These are phyloP conservation scores for Cryptococcus sp. DNA, from an alignment of 1,284 basidiomycete genomes.

Conservation along the genomic window DNA sequence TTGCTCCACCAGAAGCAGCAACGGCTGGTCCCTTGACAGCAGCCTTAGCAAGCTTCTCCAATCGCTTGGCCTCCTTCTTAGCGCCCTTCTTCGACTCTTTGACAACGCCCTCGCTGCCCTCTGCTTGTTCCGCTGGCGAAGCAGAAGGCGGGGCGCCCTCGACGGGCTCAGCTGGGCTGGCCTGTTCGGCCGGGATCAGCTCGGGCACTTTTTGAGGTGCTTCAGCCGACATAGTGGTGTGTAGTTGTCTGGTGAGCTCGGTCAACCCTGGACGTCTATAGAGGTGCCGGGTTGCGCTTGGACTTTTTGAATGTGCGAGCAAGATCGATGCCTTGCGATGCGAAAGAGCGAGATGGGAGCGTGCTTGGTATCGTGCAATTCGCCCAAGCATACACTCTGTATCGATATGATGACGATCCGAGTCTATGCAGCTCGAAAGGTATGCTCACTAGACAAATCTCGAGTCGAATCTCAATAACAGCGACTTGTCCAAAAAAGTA, in stretches of 20 bases:
- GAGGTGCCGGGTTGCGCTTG: not conserved
- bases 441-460: too few species aligned
- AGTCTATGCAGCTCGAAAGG: too few species aligned
- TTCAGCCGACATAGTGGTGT: conserved; percentile 13
- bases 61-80: conserved; percentile 71
- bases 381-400: too few species aligned
- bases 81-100: conserved; percentile 46
- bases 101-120: conserved; percentile 16
- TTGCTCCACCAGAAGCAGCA: conserved; percentile 53
- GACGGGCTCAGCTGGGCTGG: conserved; percentile 25
- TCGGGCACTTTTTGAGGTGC: conserved; percentile 19
- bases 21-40: conserved; percentile 61
- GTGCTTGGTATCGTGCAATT: too few species aligned
- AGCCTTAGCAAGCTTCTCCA: conserved; percentile 63
- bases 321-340: too few species aligned
- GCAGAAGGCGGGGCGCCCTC: conserved; percentile 10
- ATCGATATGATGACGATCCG: too few species aligned
- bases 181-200: conserved; percentile 35
- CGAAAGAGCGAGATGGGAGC: too few species aligned
- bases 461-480: too few species aligned
- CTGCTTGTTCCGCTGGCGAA: conserved; percentile 16
- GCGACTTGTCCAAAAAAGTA: too few species aligned
- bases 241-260: not conserved
- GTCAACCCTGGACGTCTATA: too few species aligned
- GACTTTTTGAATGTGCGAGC: not conserved